A percentile compares a stretch with the other conserved stretches of the same genome.
These are phyloP conservation scores for Articulospora tetracladia DNA, from an alignment of 495 filamentous ascomycete genomes.

Conservation along the genomic window DNA sequence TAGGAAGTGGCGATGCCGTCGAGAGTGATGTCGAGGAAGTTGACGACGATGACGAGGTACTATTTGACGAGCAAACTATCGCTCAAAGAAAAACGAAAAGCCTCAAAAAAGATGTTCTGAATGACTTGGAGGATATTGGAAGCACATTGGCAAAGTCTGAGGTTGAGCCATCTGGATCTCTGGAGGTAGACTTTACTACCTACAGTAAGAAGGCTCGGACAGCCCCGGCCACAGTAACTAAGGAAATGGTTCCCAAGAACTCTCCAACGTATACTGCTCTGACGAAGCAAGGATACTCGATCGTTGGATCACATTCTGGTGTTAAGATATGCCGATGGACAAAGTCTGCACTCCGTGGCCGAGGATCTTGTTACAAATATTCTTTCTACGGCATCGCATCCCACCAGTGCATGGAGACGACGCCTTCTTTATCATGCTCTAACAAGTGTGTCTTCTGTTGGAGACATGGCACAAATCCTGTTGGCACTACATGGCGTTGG, in stretches of 20 bases:
- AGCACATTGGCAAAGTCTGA: conserved; percentile 48
- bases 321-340: conserved; percentile 99
- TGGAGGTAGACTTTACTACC: conserved; percentile 87
- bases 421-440: conserved; percentile 88
- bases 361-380: conserved; percentile 95
- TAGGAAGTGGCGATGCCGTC: conserved; percentile 73
- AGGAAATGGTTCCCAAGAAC: conserved; percentile 89
- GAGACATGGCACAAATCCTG: conserved; percentile 95
- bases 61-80: conserved; percentile 26
- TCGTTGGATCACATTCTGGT: conserved; percentile 91
- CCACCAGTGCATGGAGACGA: conserved; percentile 97
- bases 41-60: conserved; percentile 52
- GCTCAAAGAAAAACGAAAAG: conserved; percentile 29
- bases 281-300: conserved; percentile 94
- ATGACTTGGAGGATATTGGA: conserved; percentile 87
- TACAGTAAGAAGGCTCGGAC: conserved; percentile 42
- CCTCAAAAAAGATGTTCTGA: conserved; percentile 44
- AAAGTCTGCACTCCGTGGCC: conserved; percentile 92
- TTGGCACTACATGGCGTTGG: conserved; percentile 96
- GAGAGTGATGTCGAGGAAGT: conserved; percentile 78
- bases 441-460: conserved; percentile 99
- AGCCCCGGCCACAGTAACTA: conserved; percentile 43
- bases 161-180: conserved; percentile 36
- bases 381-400: conserved; percentile 95
- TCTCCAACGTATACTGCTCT: conserved; percentile 84